Evolutionary conservation across 345 rosid genomes (phyloP), one percentile per base, ranked within the genome.

Genomic region (Eucalyptus dawsonii): DNA sequence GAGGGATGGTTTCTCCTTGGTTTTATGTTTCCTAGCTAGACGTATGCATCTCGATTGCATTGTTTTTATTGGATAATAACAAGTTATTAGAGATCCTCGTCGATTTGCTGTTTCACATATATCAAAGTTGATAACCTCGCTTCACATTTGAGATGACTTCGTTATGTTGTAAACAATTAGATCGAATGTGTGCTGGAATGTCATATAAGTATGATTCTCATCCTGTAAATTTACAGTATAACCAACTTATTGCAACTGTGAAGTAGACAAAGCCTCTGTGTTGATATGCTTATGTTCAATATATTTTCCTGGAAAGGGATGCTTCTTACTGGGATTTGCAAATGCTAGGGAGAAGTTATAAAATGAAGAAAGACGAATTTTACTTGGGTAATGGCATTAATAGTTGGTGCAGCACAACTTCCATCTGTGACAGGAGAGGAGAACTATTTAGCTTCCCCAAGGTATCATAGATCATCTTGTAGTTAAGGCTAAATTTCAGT

Each of bases 351-450:
- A 27, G 67, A 27, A 60, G 67, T 60, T 27, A 60, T 27, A 6
- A 25, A 60, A 27, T 27, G n/a, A 25, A 11, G n/a, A 60, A 11
- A 60, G 67, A 60, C 2, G 2, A 60, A 60, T 27, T 24, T 60
- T 2, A 27, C 15, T 60, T 60, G 29, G 12, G 62, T 9, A 22
- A 2, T 0, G 0, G 29, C 29, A 0, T 22, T 5, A 9, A 27
- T 60, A 60, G 31, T 60, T 60, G 69, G 34, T 14, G 34, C 9
- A 29, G 17, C 69, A 29, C 7, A 62, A 29, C 34, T 29, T 62
- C 9, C 69, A 29, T 29, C 34, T 29, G 3, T 62, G 16, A 62
- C 34, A 29, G 15, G 69, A 62, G 69, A 50, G 16, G 51, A 50
- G 51, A 5, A 50, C 51, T 50, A 14, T 14, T 14, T 50, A 14